These are phyloP conservation scores for Ganoderma boninense DNA, from an alignment of 1,284 basidiomycete genomes.

Conservation along the genomic window DNA sequence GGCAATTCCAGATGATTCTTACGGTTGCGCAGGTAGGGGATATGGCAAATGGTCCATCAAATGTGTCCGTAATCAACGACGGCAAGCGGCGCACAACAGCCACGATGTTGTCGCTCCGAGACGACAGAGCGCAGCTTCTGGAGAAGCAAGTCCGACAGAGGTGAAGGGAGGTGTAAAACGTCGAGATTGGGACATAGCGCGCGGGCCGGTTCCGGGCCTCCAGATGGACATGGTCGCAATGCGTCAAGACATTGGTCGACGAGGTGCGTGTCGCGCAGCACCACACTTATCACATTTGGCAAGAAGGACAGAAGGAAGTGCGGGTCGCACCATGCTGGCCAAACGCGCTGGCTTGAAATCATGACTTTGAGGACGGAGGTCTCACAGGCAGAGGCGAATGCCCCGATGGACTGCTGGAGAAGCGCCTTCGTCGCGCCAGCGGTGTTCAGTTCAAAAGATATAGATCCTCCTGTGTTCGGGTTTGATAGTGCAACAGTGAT, in stretches of 20 bases:
- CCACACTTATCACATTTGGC: constrained; percentile 3
- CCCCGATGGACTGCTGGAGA: constrained; percentile 14
- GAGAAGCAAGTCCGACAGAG: not conserved
- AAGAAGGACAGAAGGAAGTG: constrained; percentile 11
- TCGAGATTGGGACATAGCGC: constrained; percentile 11
- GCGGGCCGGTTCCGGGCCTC: not conserved
- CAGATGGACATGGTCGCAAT: constrained; percentile 3
- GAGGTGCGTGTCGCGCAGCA: constrained; percentile 20
- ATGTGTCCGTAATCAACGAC: not conserved
- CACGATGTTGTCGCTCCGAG: constrained; percentile 4
- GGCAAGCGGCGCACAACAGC: not conserved
- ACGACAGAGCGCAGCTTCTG: constrained; percentile 4
- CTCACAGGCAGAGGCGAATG: constrained; percentile 5
- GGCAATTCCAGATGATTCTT: not conserved
- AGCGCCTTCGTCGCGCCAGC: constrained; percentile 20
- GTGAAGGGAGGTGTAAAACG: constrained; percentile 11
- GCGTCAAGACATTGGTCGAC: constrained; percentile 16
- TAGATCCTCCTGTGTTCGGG: not conserved
- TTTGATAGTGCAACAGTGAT: constrained; percentile 13
- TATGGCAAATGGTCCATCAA: not conserved
- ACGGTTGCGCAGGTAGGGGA: not conserved
- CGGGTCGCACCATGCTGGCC: constrained; percentile 30
- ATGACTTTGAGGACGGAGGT: constrained; percentile 7
- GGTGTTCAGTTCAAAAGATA: constrained; percentile 23
- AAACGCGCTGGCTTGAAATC: constrained; percentile 23